A percentile compares a stretch with the other conserved stretches of the same genome.
Evolutionary conservation across 352 stramenopile species (phyloP).

Genomic region (Phytophthora pini): DNA sequence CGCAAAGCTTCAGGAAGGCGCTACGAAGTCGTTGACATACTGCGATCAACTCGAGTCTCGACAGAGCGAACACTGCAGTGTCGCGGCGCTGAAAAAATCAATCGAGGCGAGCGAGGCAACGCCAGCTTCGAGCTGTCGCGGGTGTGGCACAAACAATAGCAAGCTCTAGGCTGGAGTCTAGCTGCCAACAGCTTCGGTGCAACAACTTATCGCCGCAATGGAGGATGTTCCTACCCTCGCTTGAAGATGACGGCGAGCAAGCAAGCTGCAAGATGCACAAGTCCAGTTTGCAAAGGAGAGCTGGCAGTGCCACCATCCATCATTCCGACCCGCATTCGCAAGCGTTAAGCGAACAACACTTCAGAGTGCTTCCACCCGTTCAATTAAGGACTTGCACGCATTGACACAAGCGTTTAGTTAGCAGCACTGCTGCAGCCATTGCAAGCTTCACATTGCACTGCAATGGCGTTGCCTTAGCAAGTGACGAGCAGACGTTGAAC

Average conservation of each 20-base stretch:
- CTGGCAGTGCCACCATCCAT: constrained; percentile 13
- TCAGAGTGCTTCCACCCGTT: not conserved
- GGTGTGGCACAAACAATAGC: not conserved
- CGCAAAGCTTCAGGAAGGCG: constrained; percentile 15
- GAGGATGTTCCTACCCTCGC: not conserved
- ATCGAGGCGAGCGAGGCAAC: not conserved
- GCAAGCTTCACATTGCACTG: no score
- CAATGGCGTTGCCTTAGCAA: not conserved
- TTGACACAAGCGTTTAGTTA: no score
- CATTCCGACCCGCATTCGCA: constrained; percentile 1
- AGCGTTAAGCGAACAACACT: constrained; percentile 3
- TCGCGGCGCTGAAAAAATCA: constrained; percentile 3
- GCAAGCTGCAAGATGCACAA: not conserved
- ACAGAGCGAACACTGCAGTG: not conserved
- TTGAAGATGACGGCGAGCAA: constrained; percentile 11
- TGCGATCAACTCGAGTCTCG: constrained; percentile 13
- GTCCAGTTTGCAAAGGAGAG: constrained; percentile 1
- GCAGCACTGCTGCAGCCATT: no score
- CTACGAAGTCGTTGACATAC: constrained; percentile 1
- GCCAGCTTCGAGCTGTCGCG: not conserved
- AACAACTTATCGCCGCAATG: no score
- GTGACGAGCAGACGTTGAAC: not conserved
- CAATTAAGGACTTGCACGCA: not conserved
- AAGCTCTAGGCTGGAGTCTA: no score
- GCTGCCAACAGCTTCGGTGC: no score